Evolutionary conservation across 129 eudicot species (phyloP).

Genomic region (Pulicaria dysenterica): DNA sequence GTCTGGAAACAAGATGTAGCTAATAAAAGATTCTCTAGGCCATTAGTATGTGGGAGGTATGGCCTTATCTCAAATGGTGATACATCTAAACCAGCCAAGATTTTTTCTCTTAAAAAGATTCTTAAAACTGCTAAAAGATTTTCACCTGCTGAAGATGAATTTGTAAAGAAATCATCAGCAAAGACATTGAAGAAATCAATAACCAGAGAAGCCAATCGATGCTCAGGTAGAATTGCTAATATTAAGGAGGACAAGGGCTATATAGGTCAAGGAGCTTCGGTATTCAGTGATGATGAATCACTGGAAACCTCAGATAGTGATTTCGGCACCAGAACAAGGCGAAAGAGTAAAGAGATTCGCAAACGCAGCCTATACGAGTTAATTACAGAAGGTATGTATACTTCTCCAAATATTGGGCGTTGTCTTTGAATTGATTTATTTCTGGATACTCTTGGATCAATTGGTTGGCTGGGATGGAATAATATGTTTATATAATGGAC

Average conservation of each 20-base stretch:
- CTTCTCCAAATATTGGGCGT: constrained; percentile 6
- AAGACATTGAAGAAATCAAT: constrained; percentile 35
- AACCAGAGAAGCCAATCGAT: constrained; percentile 25
- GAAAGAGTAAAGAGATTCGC: constrained; percentile 51
- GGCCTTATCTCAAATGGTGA: constrained; percentile 68
- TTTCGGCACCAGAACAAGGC: constrained; percentile 29
- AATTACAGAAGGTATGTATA: constrained; percentile 47
- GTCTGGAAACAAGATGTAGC: constrained; percentile 28
- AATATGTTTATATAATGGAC: neutral
- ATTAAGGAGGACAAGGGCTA: constrained; percentile 19
- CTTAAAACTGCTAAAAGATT: constrained; percentile 46
- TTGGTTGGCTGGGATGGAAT: constrained; percentile 4
- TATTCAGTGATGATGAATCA: constrained; percentile 33
- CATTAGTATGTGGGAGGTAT: constrained; percentile 63
- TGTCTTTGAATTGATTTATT: constrained; percentile 17
- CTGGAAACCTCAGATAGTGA: constrained; percentile 22
- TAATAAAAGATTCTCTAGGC: constrained; percentile 41
- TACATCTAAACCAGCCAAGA: constrained; percentile 60
- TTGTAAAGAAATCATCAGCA: constrained; percentile 21
- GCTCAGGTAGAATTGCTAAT: constrained; percentile 20
- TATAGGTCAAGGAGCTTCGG: constrained; percentile 21
- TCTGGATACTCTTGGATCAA: neutral
- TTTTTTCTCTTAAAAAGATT: constrained; percentile 50
- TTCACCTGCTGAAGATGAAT: constrained; percentile 28
- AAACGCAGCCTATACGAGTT: constrained; percentile 60